A percentile compares a stretch with the other conserved stretches of the same genome.
Evolutionary conservation across 2,329 filamentous ascomycete species (phyloP).

Genomic region (Aspergillus sp.): DNA sequence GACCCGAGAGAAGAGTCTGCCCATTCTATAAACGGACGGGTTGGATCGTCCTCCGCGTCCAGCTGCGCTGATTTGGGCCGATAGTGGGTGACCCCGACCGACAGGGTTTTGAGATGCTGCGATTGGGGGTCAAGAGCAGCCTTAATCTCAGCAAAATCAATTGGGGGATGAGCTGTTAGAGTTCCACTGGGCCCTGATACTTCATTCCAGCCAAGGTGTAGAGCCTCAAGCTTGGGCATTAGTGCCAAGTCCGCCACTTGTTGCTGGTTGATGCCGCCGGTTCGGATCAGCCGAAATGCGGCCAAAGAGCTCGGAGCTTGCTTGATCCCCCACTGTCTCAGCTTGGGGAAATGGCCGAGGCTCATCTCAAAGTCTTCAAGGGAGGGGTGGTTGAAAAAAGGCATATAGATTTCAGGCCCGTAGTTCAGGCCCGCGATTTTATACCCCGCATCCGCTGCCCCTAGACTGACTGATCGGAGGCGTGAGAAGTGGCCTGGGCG

Average conservation of each 20-base stretch:
- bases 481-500: too few relatives aligned
- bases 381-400: not conserved
- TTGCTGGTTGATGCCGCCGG: not conserved
- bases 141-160: not conserved
- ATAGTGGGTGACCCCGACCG: not conserved
- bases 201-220: not conserved
- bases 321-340: not conserved
- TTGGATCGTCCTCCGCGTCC: not conserved
- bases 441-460: too few relatives aligned
- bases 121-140: not conserved
- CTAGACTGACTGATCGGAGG: too few relatives aligned
- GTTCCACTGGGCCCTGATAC: too few relatives aligned
- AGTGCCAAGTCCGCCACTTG: not conserved
- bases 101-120: not conserved
- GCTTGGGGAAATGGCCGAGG: not conserved
- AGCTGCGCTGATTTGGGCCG: not conserved
- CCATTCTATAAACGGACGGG: not conserved
- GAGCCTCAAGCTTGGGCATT: not conserved
- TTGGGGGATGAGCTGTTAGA: not conserved
- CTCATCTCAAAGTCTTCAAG: not conserved
- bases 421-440: not conserved
- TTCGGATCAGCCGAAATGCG: not conserved
- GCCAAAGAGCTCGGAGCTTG: not conserved
- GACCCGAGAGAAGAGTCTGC: not conserved
- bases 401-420: not conserved